A percentile compares a stretch with the other conserved stretches of the same genome.
Evolutionary conservation across 345 rosid species (phyloP).

Genomic region (Clausena lansium): DNA sequence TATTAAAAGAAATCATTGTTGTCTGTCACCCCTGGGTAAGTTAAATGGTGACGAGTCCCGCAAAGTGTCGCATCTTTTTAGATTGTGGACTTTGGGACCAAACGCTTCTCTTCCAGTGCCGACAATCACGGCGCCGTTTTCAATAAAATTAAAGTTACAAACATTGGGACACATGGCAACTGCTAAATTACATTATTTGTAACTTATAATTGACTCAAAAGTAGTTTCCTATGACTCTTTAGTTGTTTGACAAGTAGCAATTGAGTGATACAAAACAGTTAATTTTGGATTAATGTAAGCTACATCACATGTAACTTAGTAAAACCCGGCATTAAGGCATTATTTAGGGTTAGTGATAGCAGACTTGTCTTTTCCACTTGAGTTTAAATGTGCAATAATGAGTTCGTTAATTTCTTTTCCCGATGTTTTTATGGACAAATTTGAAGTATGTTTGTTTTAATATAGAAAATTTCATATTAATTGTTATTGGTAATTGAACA

Average conservation of each 20-base stretch:
- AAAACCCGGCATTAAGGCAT: background rate
- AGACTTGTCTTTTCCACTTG: background rate
- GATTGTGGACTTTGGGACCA: background rate
- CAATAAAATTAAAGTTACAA: background rate
- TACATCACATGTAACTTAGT: no score
- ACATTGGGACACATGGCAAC: background rate
- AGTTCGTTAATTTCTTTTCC: no score
- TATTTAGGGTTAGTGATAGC: background rate
- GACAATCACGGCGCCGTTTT: conserved; percentile 11
- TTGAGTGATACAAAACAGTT: no score
- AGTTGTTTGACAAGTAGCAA: no score
- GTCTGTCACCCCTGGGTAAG: background rate
- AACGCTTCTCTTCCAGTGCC: background rate
- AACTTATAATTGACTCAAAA: no score
- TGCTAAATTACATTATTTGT: no score
- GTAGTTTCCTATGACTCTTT: no score
- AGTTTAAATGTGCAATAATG: background rate
- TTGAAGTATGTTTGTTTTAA: background rate
- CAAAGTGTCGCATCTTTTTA: background rate
- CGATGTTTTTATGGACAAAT: background rate
- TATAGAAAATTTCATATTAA: background rate
- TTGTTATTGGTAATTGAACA: background rate
- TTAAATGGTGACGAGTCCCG: background rate
- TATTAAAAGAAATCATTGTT: no score
- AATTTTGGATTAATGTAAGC: no score